Evolutionary conservation across 1,139 yeast species (phyloP), one percentile per base, ranked within the genome.

Genomic region (Suhomyces kunorum): DNA sequence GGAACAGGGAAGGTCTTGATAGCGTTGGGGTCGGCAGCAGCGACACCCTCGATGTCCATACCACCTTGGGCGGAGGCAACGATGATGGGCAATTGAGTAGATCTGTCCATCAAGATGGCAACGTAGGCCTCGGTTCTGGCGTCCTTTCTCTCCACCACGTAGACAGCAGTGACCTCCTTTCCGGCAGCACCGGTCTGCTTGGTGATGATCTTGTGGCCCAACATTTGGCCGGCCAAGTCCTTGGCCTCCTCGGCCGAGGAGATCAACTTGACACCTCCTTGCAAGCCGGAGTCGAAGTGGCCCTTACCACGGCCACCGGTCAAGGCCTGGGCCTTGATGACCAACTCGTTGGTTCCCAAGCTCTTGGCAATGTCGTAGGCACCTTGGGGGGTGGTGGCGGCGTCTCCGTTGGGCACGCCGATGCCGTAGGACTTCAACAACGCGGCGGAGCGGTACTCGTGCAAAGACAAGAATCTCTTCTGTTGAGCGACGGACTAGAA

Each of bases 241-340:
- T 76, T 76, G 45, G 96, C 97, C 71, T 92, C 94, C 59, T 84
- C 84, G 36, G 97, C 83, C 42, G 94, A 76, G 46, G 83, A 76
- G 56, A 88, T 87, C 68, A 92, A 77, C 71, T 88, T 85, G 62
- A 92, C 97, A 74, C 99, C 99, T 43, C 98, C 96, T 72, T 90
- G 84, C 64, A 88, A 81, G 36, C 98, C 98, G 56, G 83, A 83
- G 71, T 89, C 97, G 55, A 92, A 90, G 69, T 87, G 90, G 50
- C 99, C 99, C 70, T 92, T 92, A 73, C 99, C 99, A 71, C 99
- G 85, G 63, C 99, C 99, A 72, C 99, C 99, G 46, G 98, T 90
- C 60, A 94, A 79, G 39, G 96, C 98, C 74, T 92, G 99, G 45
- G 98, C 98, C 77, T 92, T 92, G 66, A 92, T 80, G 51, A 92